phyloP scores from a whole-genome alignment of 257 asterid genomes.

The Plantago ovata region DNA sequence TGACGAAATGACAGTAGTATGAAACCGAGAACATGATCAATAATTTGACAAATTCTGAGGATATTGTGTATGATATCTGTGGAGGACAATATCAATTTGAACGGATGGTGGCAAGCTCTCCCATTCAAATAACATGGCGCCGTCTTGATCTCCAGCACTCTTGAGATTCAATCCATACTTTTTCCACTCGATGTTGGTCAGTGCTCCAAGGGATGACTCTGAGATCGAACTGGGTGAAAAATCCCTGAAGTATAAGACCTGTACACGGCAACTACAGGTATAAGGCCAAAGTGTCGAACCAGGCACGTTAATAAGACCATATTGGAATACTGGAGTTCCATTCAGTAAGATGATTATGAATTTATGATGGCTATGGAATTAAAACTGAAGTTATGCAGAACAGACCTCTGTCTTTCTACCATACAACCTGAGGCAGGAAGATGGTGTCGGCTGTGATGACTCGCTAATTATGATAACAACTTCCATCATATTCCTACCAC shows the following conservation, averaged over 20 bases:
- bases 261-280: constrained; percentile 16
- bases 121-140: constrained; percentile 64
- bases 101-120: constrained; percentile 60
- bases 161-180: constrained; percentile 62
- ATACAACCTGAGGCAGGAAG: constrained; percentile 49
- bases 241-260: constrained; percentile 72
- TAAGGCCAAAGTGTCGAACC: too few relatives aligned
- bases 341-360: too few relatives aligned
- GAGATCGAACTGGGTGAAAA: constrained; percentile 60
- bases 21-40: constrained; percentile 9
- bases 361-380: too few relatives aligned
- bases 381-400: constrained; percentile 7
- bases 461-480: constrained; percentile 63
- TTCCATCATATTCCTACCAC: constrained; percentile 54
- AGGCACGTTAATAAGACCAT: too few relatives aligned
- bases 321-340: too few relatives aligned
- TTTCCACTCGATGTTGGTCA: constrained; percentile 75
- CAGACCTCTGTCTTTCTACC: constrained; percentile 75
- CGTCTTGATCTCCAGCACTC: constrained; percentile 52
- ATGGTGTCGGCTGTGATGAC: constrained; percentile 31
- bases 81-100: constrained; percentile 68
- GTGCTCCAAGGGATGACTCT: constrained; percentile 56
- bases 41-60: constrained; percentile 30
- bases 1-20: not conserved
- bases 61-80: constrained; percentile 60